Evolutionary conservation across 2,329 filamentous ascomycete species (phyloP), one percentile per base, ranked within the genome.

Genomic region (Colletotrichum tabaci): DNA sequence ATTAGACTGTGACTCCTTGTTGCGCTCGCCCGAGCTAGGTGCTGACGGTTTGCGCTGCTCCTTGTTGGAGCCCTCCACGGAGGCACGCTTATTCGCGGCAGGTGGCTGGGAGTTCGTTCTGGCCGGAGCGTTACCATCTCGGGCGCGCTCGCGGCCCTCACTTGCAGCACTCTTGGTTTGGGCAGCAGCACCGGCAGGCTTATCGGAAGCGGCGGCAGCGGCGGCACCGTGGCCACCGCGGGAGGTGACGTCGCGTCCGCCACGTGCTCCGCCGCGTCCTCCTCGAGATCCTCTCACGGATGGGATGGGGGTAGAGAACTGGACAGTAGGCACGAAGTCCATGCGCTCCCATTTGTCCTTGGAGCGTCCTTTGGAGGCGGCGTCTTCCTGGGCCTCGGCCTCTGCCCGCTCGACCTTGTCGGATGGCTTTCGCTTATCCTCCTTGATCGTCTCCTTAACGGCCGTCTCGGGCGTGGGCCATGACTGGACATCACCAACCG

Each of bases 381-480:
- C 76, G 66, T 90, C 83, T n/a, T 88, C 90, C 73, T 91, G 87
- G 53, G 82, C 84, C 74, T 93, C 92, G 58, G 91, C 89, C 73
- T 94, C 92, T 56, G 90, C 87, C 15, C 87, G 86, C 26, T 89
- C 85, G 42, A 85, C 82, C 64, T 85, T 84, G 66, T 91, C 87
- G 64, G 90, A 86, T 2, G 86, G 83, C 81, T 94, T 95, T 77
- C 92, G 91, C 82, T 93, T 94, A 73, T 93, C 89, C 75, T 96
- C 94, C 74, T 87, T 85, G 56, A 82, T 81, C 60, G 92, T 90
- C 76, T 96, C 94, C 74, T 87, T 85, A 56, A 82, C 82, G 61
- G 92, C 91, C 63, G 92, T 90, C 76, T 98, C 94, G 0, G 95
- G 95, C 3, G 96, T 98, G 18, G 96, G 96, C 96, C 96, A 99